Conservation (phyloP, 1,139 yeast genomes). For the Yamadazyma sp. region DNA sequence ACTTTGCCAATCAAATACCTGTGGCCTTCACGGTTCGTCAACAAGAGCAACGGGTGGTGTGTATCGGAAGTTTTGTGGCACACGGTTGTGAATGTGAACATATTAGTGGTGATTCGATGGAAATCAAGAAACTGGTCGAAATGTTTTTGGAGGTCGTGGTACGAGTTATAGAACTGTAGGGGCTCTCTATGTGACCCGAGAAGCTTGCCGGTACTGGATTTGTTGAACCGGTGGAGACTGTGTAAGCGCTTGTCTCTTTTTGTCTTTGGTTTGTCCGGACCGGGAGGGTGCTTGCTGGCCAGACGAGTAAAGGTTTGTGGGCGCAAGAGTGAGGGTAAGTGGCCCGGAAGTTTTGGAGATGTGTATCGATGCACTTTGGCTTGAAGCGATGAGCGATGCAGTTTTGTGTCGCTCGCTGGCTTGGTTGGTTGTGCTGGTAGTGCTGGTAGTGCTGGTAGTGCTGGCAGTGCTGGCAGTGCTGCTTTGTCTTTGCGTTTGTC, state of each 20-base stretch:
- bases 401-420: too few species aligned
- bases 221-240: neutral
- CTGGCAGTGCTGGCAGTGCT: too few species aligned
- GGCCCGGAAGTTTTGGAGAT: neutral
- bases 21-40: slow-evolving; percentile 52
- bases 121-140: slow-evolving; percentile 17
- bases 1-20: slow-evolving; percentile 76
- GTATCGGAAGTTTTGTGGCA: slow-evolving; percentile 64
- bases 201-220: neutral
- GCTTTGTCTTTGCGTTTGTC: too few species aligned
- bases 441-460: too few species aligned
- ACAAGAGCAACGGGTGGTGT: slow-evolving; percentile 56
- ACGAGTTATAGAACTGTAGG: slow-evolving; percentile 11
- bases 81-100: slow-evolving; percentile 43
- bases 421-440: too few species aligned
- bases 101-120: slow-evolving; percentile 17
- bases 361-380: neutral
- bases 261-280: neutral
- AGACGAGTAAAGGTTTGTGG: too few species aligned
- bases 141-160: slow-evolving; percentile 7
- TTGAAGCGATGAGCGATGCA: too few species aligned
- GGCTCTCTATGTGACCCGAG: slow-evolving; percentile 18
- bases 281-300: neutral
- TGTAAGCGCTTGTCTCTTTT: neutral
- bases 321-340: neutral